Conservation (phyloP, 305 asterid genomes). For the Fraxinus paxiana region DNA sequence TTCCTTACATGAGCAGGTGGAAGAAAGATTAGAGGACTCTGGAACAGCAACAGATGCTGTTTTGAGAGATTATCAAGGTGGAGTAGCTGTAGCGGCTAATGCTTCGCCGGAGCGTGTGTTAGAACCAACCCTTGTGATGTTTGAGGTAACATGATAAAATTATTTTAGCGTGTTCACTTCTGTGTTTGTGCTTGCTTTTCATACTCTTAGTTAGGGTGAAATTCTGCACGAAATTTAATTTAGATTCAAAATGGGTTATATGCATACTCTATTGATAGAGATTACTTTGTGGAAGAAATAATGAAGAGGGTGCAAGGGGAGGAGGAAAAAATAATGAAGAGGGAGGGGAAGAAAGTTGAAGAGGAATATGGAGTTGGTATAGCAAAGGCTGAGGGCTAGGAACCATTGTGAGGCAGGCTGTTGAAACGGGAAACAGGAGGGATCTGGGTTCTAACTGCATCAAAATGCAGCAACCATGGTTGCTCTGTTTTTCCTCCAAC, state of each 20-base stretch:
- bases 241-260: background rate
- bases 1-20: constrained; percentile 60
- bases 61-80: constrained; percentile 63
- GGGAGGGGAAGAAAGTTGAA: background rate
- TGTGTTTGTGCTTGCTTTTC: constrained; percentile 2
- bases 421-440: background rate
- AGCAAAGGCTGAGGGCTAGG: background rate
- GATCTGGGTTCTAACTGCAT: background rate
- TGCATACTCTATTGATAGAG: background rate
- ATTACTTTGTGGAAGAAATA: background rate
- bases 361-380: constrained; percentile 8
- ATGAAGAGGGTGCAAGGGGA: background rate
- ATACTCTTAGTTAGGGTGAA: background rate
- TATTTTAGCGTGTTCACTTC: constrained; percentile 6
- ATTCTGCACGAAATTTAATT: constrained; percentile 1
- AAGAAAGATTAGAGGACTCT: constrained; percentile 55
- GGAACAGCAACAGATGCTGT: constrained; percentile 48
- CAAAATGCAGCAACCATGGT: background rate
- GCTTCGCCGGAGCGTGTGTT: constrained; percentile 91
- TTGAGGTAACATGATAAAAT: constrained; percentile 61
- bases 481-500: background rate
- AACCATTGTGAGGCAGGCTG: background rate
- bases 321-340: background rate
- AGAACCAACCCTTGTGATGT: constrained; percentile 97
- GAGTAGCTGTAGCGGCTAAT: constrained; percentile 62